phyloP scores from a whole-genome alignment of 164 flowering plant species.

The Piper betle region DNA sequence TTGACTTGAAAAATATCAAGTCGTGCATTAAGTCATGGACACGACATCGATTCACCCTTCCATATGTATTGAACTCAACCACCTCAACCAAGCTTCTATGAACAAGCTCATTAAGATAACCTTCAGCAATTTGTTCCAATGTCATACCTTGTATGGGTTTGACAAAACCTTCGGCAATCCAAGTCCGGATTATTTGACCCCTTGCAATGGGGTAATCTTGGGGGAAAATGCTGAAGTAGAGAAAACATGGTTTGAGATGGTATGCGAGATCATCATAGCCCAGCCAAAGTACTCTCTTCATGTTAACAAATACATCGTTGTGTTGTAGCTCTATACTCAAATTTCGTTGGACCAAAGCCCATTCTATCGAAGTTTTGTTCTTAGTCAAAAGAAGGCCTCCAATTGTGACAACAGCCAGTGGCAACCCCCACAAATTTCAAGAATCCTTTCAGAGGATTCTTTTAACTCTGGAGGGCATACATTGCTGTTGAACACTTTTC shows the following conservation, averaged over 20 bases:
- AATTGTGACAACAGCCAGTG: background rate
- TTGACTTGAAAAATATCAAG: background rate
- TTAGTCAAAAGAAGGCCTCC: background rate
- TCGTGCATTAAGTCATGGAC: background rate
- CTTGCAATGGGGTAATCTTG: background rate
- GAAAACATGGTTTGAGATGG: slow-evolving; percentile 1
- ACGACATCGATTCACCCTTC: background rate
- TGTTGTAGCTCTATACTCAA: background rate
- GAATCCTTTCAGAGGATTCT: background rate
- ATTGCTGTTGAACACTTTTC: background rate
- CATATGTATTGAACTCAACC: background rate
- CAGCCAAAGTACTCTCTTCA: background rate
- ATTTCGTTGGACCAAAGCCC: background rate
- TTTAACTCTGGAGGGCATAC: background rate
- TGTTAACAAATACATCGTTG: background rate
- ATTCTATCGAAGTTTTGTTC: background rate
- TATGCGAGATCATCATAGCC: background rate
- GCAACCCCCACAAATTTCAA: slow-evolving; percentile 1
- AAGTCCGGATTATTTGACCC: background rate
- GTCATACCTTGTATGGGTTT: background rate
- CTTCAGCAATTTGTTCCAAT: background rate
- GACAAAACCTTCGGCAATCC: background rate
- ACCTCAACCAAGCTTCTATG: background rate
- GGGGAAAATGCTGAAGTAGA: background rate
- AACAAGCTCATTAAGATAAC: background rate